These are phyloP conservation scores for Diophrys appendiculata DNA, from an alignment of 73 alveolate species.

Conservation along the genomic window DNA sequence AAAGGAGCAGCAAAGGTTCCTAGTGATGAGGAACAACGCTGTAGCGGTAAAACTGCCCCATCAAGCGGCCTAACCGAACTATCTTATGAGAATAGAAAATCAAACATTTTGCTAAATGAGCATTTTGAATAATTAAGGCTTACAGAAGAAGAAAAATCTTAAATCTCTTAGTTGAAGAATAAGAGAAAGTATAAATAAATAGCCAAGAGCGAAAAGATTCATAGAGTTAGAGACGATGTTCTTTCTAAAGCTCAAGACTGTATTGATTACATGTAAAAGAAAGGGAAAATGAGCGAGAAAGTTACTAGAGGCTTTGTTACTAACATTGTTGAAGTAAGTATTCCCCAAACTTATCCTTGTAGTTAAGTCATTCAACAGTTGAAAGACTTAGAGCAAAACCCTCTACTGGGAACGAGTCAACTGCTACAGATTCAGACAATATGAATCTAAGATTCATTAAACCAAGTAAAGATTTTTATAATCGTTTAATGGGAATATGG, in stretches of 20 bases:
- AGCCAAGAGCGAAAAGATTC: constrained; percentile 1
- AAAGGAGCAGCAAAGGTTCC: constrained; percentile 3
- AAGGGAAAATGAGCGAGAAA: constrained; percentile 30
- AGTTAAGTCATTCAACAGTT: not conserved
- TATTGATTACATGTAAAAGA: constrained; percentile 44
- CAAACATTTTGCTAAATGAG: not conserved
- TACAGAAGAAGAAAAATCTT: not conserved
- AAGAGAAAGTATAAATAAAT: constrained; percentile 39
- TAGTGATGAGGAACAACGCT: constrained; percentile 11
- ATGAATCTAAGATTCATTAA: constrained; percentile 60
- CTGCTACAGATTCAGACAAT: not conserved
- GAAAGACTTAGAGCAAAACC: not conserved
- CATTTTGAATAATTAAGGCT: not conserved
- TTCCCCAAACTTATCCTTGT: not conserved
- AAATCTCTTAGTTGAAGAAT: not conserved
- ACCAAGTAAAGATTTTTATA: constrained; percentile 63
- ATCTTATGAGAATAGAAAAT: not conserved
- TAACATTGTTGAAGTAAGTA: constrained; percentile 36
- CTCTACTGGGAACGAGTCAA: too few relatives aligned
- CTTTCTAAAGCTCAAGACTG: constrained; percentile 58
- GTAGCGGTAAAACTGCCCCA: constrained; percentile 1
- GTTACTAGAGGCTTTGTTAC: constrained; percentile 57
- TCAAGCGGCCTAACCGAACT: constrained; percentile 25
- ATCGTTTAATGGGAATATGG: constrained; percentile 57
- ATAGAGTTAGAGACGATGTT: not conserved